Evolutionary conservation across 805 yeast species (phyloP), one percentile per base, ranked within the genome.

Genomic region (Starmerella apis): DNA sequence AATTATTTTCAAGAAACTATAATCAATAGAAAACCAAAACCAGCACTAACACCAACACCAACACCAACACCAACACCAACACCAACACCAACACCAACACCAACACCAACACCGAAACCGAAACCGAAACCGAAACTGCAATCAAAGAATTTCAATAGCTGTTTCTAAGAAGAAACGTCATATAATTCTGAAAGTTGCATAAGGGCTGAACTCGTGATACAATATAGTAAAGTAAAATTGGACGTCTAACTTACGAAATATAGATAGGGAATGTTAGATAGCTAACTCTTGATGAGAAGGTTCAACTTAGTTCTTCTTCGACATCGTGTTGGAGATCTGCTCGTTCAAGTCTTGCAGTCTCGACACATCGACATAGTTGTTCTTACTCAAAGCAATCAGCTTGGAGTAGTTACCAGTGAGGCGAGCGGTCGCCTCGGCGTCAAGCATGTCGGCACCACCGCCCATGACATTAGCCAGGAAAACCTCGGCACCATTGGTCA

Each of bases 391-490:
- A 20, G 38, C 55, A 23, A 48, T 47, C 19, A 55, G 52, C 33
- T 53, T 53, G 14, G 55, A 43, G 50, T 49, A 52, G 50, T 54
- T 48, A 30, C 55, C 55, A 13, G 55, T 52, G 22, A 52, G 49
- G 10, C 46, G 53, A 19, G 41, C 51, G n/a, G 41, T 32, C 36
- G 19, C 28, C 37, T 43, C 51, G 19, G 55, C 55, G 28, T 35
- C 33, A 24, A 48, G 31, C 8, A 45, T 46, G 52, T 52, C 55
- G 44, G 24, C 55, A 31, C 43, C 49, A 43, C 59, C 62, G 7
- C 58, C 57, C 33, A 56, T 23, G 25, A 46, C 30, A 47, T 54
- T 58, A 37, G 61, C 59, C 18, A 59, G 49, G 46, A 51, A 38
- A n/a, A 55, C 45, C 18, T 41, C 45, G 16, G 45, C 45, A 18